Base-by-base conservation (phyloP, 2,329 filamentous ascomycete genomes). In the Penicillium sp. region DNA sequence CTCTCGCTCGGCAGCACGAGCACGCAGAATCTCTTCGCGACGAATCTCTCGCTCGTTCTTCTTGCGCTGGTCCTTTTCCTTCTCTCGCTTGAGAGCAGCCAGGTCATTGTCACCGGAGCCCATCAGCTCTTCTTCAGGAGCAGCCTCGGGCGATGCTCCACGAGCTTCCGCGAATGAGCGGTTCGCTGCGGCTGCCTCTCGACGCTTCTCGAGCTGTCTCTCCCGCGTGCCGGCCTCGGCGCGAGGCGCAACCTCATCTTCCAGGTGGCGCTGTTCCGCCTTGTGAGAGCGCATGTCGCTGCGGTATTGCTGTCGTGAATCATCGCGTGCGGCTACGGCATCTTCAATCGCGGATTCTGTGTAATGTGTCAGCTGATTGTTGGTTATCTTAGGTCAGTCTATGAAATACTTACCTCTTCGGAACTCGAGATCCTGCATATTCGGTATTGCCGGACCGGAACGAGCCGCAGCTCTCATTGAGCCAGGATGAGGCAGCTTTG, bases 21-120 rank as follows among this genome's bases (percentile, higher is more conserved):
- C 90, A 64, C 90, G 75, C 55, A 88, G 74, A 51, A 90, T 80
- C 73, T 95, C 92, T 71, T 96, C 92, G 63, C 89, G 81, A 53
- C 90, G 74, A 14, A 94, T 74, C 77, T 96, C 90, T 46, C 92
- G 73, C 71, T 96, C 91, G 61, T 85, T 90, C 79, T 92, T 95
- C 73, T 86, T 86, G 61, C 82, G 76, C 73, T 90, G 83, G 62
- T 84, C 78, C 51, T 78, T 81, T 60, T 82, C 81, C 70, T 87
- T 83, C 67, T 82, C 75, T 63, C 78, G 79, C 76, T 87, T 92
- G 58, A 86, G 84, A 14, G 73, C 73, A 53, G 90, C 87, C 1
- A 81, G 51, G 53, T 73, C 69, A 54, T 80, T 81, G n/a, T 86
- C 62, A 11, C 79, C 80, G 43, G 81, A 81, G 1, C 80, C 83